These are phyloP conservation scores for Chlorociboria aeruginascens DNA, from an alignment of 495 filamentous ascomycete genomes.

Conservation along the genomic window DNA sequence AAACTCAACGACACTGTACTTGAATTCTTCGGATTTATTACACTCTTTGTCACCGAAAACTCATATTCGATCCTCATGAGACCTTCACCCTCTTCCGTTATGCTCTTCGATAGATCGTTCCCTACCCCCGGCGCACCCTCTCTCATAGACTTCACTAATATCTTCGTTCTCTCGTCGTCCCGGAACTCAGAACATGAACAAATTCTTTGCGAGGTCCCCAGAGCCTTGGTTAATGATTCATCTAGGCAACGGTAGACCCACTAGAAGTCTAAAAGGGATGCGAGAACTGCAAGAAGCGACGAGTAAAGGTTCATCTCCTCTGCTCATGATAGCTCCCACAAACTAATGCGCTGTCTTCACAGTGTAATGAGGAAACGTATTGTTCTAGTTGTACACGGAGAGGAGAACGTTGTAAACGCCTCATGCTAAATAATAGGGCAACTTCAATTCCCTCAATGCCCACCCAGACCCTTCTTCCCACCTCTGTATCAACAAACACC, in stretches of 20 bases:
- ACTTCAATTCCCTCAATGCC: too few species aligned
- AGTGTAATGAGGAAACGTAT: too few species aligned
- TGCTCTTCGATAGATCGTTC: background rate
- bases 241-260: slow-evolving; percentile 10
- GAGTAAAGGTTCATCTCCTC: background rate
- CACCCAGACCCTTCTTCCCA: too few species aligned
- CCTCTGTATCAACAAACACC: too few species aligned
- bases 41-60: background rate
- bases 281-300: slow-evolving; percentile 16
- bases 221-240: slow-evolving; percentile 5
- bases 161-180: slow-evolving; percentile 11
- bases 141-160: slow-evolving; percentile 11
- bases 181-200: background rate
- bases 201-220: slow-evolving; percentile 9
- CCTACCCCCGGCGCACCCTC: background rate
- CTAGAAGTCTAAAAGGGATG: slow-evolving; percentile 14
- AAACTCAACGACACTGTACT: background rate
- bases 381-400: too few species aligned
- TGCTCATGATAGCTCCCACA: too few species aligned
- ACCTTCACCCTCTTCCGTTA: background rate
- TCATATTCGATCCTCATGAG: background rate
- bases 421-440: too few species aligned
- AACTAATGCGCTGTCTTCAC: too few species aligned
- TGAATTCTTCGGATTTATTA: background rate
- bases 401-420: too few species aligned